Conservation (phyloP, 140 eudicot species). For the Oenanthe javanica region DNA sequence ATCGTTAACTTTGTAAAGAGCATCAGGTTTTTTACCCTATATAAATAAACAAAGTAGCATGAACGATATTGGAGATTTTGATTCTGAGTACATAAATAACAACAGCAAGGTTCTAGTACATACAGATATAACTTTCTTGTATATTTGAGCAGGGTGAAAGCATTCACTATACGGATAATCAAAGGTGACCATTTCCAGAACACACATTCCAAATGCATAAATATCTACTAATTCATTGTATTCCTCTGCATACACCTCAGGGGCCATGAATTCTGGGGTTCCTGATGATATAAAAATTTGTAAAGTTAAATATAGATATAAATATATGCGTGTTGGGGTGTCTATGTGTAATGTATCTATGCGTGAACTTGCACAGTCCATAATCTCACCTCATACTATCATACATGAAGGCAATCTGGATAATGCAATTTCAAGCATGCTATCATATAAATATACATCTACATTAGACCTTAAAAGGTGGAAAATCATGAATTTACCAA, state of each 20-base stretch:
- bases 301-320: neutral
- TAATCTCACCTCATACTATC: neutral
- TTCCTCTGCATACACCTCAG: conserved; percentile 82
- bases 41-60: neutral
- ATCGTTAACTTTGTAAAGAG: conserved; percentile 9
- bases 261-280: conserved; percentile 96
- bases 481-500: conserved; percentile 10
- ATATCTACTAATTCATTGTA: conserved; percentile 82
- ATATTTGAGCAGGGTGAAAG: conserved; percentile 83
- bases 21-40: conserved; percentile 13
- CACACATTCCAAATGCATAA: conserved; percentile 87
- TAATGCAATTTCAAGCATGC: neutral
- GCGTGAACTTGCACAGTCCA: neutral
- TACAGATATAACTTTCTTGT: conserved; percentile 91
- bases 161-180: conserved; percentile 95
- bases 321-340: neutral
- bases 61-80: neutral
- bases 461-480: neutral
- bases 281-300: conserved; percentile 25
- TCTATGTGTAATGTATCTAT: neutral
- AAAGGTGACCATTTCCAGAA: conserved; percentile 77
- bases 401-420: neutral
- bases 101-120: neutral
- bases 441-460: neutral
- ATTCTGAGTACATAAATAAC: too few species aligned